Percentiles rank a stretch among this genome's conserved stretches.
phyloP scores from a whole-genome alignment of 2,329 filamentous ascomycete genomes.

The Colletotrichum musicola region DNA sequence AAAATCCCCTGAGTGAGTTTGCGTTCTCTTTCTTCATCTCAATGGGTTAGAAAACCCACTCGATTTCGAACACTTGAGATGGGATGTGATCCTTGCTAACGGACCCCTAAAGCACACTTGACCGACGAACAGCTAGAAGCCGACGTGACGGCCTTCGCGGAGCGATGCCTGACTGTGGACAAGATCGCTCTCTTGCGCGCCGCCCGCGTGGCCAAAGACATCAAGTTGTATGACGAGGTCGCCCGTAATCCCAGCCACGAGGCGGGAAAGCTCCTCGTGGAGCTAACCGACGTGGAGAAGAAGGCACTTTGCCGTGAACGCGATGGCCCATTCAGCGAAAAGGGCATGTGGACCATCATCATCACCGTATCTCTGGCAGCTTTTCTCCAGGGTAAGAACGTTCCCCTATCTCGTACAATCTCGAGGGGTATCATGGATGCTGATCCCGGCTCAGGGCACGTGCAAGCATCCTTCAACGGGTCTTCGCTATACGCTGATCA shows the following conservation, averaged over 20 bases:
- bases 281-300: constrained; percentile 51
- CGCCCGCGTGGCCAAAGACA: constrained; percentile 56
- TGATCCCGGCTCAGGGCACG: constrained; percentile 45
- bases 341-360: constrained; percentile 55
- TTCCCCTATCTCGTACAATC: background rate
- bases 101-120: constrained; percentile 46
- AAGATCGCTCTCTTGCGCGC: constrained; percentile 50
- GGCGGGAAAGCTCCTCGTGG: constrained; percentile 47
- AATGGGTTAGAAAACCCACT: no score
- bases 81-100: no score
- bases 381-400: constrained; percentile 52
- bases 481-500: constrained; percentile 48
- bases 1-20: constrained; percentile 54
- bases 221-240: constrained; percentile 53
- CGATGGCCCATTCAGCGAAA: constrained; percentile 54
- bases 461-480: constrained; percentile 59
- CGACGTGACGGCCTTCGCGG: constrained; percentile 51
- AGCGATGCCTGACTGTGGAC: constrained; percentile 47
- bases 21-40: no score
- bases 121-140: constrained; percentile 52
- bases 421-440: background rate
- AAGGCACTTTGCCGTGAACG: constrained; percentile 52
- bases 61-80: no score
- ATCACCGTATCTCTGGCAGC: constrained; percentile 58
- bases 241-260: constrained; percentile 45